Base-by-base conservation (phyloP, 2,329 filamentous ascomycete genomes). In the Phaeosphaeria sp. region DNA sequence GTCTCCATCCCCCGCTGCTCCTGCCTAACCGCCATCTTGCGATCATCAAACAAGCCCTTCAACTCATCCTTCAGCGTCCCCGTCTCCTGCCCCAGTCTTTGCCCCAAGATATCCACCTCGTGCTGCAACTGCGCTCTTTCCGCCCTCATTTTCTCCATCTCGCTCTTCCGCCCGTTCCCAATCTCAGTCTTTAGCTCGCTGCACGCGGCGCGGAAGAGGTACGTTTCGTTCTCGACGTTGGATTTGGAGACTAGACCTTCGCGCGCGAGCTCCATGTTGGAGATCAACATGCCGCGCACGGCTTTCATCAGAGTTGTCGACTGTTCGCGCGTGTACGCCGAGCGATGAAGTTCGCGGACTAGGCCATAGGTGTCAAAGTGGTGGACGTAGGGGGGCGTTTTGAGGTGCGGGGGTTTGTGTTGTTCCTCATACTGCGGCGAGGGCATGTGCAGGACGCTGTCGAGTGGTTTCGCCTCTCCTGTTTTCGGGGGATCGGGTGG, bases 321-420 rank as follows among this genome's bases (percentile, higher is more conserved):
- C 77, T 97, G 94, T 0, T 83, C 84, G 46, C 86, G 82, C 1
- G 85, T 87, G 78, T 93, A 97, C 0, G 90, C 90, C 13, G 88
- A 88, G 0, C 79, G 80, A 18, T 88, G 84, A 17, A 99, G 87
- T 68, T 92, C 87, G 71, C 90, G 90, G 17, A 98, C 95, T 5
- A 98, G 85, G 15, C 88, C 89, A 78, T 95, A 99, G 22, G 90
- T 97, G 79, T 99, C 94, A 78, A 99, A 99, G 79, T 98, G 93
- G 79, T 99, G 95, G 33, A 97, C 88, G 73, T 97, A 96, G 1
- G 89, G 90, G 7, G 91, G 87, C 0, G 91, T 85, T 48, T 87
- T 83, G 72, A 90, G 85, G 73, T 93, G 88, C 4, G 89, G 89
- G 21, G 86, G 84, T 64, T 84, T 84, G 48, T 80, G 77, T 23